These are phyloP conservation scores for Gentiana straminea DNA, from an alignment of 257 asterid genomes.

Conservation along the genomic window DNA sequence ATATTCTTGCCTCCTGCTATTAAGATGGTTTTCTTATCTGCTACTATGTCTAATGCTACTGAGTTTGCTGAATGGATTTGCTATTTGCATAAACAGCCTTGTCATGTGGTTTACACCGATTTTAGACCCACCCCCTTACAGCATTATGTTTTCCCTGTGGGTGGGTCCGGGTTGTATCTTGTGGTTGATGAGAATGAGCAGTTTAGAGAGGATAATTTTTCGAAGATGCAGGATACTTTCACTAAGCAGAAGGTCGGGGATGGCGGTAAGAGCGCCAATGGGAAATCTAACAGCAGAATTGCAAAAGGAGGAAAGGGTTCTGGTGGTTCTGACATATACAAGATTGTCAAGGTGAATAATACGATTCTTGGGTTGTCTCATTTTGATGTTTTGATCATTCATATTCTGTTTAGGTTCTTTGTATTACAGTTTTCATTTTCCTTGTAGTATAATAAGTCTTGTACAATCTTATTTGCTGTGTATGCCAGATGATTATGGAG, in stretches of 20 bases:
- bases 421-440: not conserved
- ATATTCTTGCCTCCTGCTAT: conserved; percentile 96
- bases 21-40: conserved; percentile 94
- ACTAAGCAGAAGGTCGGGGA: conserved; percentile 36
- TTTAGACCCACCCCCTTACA: conserved; percentile 96
- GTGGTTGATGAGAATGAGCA: conserved; percentile 96
- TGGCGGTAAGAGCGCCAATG: conserved; percentile 43
- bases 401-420: not conserved
- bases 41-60: conserved; percentile 97
- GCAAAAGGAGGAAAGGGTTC: conserved; percentile 63
- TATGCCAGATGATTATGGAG: conserved; percentile 86
- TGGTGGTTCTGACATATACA: conserved; percentile 80
- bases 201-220: conserved; percentile 77
- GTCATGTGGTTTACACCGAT: conserved; percentile 96
- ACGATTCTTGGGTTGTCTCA: conserved; percentile 4
- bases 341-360: conserved; percentile 74
- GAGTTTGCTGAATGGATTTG: conserved; percentile 99
- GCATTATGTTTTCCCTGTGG: conserved; percentile 89
- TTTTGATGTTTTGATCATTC: not conserved
- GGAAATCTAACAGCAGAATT: conserved; percentile 56
- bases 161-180: conserved; percentile 90
- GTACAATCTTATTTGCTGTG: too few relatives aligned
- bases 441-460: not conserved
- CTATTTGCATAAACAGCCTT: conserved; percentile 87
- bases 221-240: conserved; percentile 79